Evolutionary conservation across 2,329 filamentous ascomycete genomes (phyloP).

Genomic region (Fusarium cyanostomum): DNA sequence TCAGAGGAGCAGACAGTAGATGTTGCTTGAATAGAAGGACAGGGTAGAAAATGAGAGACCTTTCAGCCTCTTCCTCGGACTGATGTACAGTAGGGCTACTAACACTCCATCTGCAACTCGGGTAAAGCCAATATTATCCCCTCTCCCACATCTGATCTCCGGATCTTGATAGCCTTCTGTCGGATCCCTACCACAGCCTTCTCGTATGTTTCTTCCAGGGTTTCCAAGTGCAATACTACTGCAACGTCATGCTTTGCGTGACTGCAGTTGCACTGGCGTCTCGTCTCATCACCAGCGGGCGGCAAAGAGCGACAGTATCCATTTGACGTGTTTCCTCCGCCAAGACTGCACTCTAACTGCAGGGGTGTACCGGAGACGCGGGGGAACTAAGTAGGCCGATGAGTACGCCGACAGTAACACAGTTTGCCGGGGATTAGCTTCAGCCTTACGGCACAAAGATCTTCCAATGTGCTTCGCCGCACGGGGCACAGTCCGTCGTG

Average conservation of each 20-base stretch:
- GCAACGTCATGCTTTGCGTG: background rate
- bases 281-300: background rate
- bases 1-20: background rate
- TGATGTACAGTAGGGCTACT: no score
- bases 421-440: background rate
- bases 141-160: no score
- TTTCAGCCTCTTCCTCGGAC: no score
- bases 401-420: no score
- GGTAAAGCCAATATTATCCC: no score
- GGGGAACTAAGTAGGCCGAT: background rate
- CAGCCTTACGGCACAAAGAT: constrained; percentile 23
- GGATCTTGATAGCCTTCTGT: no score
- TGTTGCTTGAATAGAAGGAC: background rate
- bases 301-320: constrained; percentile 16
- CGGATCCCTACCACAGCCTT: background rate
- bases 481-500: constrained; percentile 18
- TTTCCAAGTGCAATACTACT: background rate
- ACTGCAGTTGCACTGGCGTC: background rate
- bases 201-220: no score
- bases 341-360: constrained; percentile 2
- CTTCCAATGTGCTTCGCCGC: constrained; percentile 11
- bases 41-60: background rate
- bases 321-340: background rate
- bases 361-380: background rate
- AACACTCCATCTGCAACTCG: no score